Evolutionary conservation across 441 rosid genomes (phyloP), one percentile per base, ranked within the genome.

Genomic region (Pelargonium australe): DNA sequence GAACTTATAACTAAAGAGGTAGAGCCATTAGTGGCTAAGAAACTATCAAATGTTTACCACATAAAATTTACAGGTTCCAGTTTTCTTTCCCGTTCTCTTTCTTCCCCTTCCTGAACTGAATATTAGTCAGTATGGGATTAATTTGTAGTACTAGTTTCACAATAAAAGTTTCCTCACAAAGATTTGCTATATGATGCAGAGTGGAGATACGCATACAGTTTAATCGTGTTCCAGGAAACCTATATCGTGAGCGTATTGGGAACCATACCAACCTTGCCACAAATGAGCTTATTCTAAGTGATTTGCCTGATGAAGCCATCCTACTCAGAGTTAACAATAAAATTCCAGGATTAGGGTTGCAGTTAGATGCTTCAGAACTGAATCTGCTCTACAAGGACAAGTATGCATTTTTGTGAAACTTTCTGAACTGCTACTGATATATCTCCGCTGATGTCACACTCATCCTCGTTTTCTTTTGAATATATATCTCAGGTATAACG

Each of bases 161-260:
- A 8, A 9, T 47, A 47, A 9, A 13, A 47, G 53, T 71, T 31
- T 66, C 11, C 67, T 64, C 16, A 67, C 71, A 45, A 16, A 60
- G 49, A 0, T 67, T 40, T 5, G 20, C 64, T 57, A 60, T 61
- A 13, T 61, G 34, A 57, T 76, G 79, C 80, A 92, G 95, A 73
- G 83, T 84, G 81, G 96, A 92, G 86, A 88, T 89, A 78, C 87
- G 84, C 14, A 80, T 87, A 73, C 92, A 84, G 71, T 92, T 92
- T 78, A 83, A 73, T 47, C 80, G 81, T 62, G 95, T 89, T 51
- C 89, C 95, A 0, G 93, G 95, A 73, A 89, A 88, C 77, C 66
- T 89, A 63, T 89, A 89, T 69, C 78, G 82, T 55, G 85, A 86
- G 47, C 73, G 82, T 34, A 65, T 88, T 43, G 91, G 88, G 12